Conservation (phyloP, 1,284 basidiomycete genomes). For the Mycena citricolor region DNA sequence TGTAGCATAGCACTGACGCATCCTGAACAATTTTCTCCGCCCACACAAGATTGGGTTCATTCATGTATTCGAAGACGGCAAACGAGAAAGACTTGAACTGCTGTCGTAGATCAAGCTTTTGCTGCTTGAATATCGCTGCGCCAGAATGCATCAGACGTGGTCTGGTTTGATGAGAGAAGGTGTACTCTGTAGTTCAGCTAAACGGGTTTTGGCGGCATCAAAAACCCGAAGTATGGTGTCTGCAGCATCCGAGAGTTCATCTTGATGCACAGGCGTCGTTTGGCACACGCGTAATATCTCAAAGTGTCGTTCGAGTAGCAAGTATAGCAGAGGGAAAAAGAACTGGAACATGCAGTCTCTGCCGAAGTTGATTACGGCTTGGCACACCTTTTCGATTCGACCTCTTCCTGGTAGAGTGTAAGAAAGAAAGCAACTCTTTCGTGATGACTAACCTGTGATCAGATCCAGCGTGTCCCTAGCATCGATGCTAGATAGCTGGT, state of each 20-base stretch:
- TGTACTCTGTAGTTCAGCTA: no score
- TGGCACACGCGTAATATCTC: conserved; percentile 18
- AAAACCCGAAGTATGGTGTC: conserved; percentile 13
- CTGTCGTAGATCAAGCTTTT: conserved; percentile 29
- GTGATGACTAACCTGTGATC: no score
- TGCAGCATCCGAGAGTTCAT: conserved; percentile 18
- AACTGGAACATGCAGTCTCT: conserved; percentile 16
- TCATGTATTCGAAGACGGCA: conserved; percentile 25
- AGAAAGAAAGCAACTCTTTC: no score
- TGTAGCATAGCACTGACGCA: background rate
- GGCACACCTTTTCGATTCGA: conserved; percentile 26
- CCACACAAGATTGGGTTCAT: conserved; percentile 19
- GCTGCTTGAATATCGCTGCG: conserved; percentile 31
- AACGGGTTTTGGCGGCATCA: background rate
- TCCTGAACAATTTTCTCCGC: conserved; percentile 17
- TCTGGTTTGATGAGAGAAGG: no score
- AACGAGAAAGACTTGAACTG: conserved; percentile 31
- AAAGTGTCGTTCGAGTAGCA: conserved; percentile 28
- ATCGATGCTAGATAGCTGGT: no score
- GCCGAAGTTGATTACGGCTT: no score
- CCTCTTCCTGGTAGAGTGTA: no score
- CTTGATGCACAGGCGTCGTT: conserved; percentile 8
- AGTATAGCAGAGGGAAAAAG: conserved; percentile 27
- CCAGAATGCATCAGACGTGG: background rate
- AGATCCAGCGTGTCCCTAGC: conserved; percentile 24